phyloP scores from a whole-genome alignment of 108 stramenopile species.

The Nitzschia palea region DNA sequence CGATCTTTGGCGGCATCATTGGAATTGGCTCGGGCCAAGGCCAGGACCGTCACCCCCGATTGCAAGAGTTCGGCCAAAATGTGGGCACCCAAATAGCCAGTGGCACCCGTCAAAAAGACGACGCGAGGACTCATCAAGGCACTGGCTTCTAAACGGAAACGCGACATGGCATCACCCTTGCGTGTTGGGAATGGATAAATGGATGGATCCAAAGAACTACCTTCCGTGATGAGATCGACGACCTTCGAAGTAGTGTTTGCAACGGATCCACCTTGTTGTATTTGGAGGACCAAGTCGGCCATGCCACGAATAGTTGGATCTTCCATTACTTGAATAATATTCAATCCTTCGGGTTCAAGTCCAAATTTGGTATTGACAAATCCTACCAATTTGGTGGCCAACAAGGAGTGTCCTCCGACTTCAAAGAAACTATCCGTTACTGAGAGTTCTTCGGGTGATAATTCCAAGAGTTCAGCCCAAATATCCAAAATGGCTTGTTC shows the following conservation, averaged over 20 bases:
- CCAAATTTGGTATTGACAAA: constrained; percentile 26
- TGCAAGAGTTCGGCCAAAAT: constrained; percentile 58
- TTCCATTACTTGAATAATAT: constrained; percentile 27
- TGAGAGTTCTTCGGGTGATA: constrained; percentile 21
- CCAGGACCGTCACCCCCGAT: constrained; percentile 58
- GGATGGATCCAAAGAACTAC: constrained; percentile 23
- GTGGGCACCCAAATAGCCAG: constrained; percentile 76
- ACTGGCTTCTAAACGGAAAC: constrained; percentile 33
- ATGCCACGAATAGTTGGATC: constrained; percentile 21
- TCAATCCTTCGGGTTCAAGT: neutral
- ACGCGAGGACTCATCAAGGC: constrained; percentile 40
- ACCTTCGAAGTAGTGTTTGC: neutral
- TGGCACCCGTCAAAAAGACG: constrained; percentile 71
- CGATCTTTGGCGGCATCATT: constrained; percentile 42
- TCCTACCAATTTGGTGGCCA: constrained; percentile 57
- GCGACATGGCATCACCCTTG: constrained; percentile 30
- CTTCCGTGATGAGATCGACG: constrained; percentile 38
- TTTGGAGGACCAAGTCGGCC: neutral
- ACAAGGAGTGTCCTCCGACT: constrained; percentile 72
- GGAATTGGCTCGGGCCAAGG: constrained; percentile 54
- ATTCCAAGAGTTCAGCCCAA: constrained; percentile 22
- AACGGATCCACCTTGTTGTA: neutral
- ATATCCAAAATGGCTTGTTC: constrained; percentile 25
- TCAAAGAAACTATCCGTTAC: constrained; percentile 59
- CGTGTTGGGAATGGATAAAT: constrained; percentile 30